Evolutionary conservation across 768 basidiomycete genomes (phyloP), one percentile per base, ranked within the genome.

Genomic region (Suillus ampliporus): DNA sequence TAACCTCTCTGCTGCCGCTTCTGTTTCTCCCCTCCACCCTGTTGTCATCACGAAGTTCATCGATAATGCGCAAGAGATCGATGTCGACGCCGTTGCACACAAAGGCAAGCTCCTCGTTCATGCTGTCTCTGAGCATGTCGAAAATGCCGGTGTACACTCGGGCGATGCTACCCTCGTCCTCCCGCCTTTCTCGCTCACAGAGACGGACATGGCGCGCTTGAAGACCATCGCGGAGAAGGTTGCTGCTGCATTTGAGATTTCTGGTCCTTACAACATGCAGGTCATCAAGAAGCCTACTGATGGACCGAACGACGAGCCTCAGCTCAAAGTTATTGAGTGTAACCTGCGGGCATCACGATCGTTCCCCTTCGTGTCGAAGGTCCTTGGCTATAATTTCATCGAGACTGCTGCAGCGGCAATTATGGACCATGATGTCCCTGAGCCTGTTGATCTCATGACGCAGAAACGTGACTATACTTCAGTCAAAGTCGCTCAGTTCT

Each of bases 41-140:
- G 97, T 98, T 69, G 97, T 99, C 72, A 89, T 99, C 77, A 95
- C 97, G 70, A 98, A 99, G 77, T 99, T 98, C 86, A 99, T 99
- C 71, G 94, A 97, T 75, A 87, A 89, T 67, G 96, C 97, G 9
- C 95, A 99, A 76, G 97, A 99, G 76, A 97, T 99, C 65, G 97
- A 99, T 66, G 88, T 99, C 50, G 97, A 99, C 72, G 97, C 96
- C 46, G 97, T 98, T 60, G 97, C 94, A 2, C 86, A 98, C 82
- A 80, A 95, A 64, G 97, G 97, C 67, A 85, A 88, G 67, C 91
- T 99, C 11, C 84, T 99, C 57, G 86, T 99, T 35, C 97, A 99
- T 69, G 97, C 97, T 58, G 85, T 99, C 61, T 99, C 97, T 4
- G 97, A 99, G 76, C 97, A 99, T 75, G 94, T 99, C 61, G 97